phyloP scores from a whole-genome alignment of 768 basidiomycete genomes.

The Nidularia sp. region DNA sequence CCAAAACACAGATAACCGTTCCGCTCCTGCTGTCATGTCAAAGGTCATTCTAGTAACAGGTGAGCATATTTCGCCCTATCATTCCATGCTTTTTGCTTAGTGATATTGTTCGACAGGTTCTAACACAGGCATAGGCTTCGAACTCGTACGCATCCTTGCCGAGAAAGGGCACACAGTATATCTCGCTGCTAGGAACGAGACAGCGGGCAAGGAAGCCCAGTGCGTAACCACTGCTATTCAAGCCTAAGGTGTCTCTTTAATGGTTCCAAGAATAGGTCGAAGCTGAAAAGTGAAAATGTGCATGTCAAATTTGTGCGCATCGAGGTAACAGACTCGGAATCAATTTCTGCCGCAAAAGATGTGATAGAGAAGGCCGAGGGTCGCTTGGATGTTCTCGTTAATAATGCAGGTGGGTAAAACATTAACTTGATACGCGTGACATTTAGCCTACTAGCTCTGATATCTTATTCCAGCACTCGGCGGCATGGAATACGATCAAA shows the following conservation, averaged over 20 bases:
- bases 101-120: slow-evolving; percentile 21
- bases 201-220: slow-evolving; percentile 34
- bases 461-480: slow-evolving; percentile 19
- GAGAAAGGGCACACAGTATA: slow-evolving; percentile 40
- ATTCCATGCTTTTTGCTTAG: neutral
- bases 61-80: slow-evolving; percentile 2
- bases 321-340: slow-evolving; percentile 35
- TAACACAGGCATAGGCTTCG: slow-evolving; percentile 43
- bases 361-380: no score
- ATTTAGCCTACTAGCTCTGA: slow-evolving; percentile 34
- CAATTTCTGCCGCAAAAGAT: no score
- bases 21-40: no score
- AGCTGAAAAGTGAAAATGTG: slow-evolving; percentile 22
- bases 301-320: slow-evolving; percentile 31
- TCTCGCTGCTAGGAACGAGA: slow-evolving; percentile 34
- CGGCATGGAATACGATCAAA: slow-evolving; percentile 26
- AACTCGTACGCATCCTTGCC: slow-evolving; percentile 37
- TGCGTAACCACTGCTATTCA: no score
- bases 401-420: slow-evolving; percentile 26
- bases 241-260: no score
- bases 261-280: no score
- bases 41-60: slow-evolving; percentile 38
- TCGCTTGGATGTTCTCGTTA: no score
- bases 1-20: no score
- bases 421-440: slow-evolving; percentile 35